These are phyloP conservation scores for Fibroporia radiculosa DNA, from an alignment of 768 basidiomycete species.

Conservation along the genomic window DNA sequence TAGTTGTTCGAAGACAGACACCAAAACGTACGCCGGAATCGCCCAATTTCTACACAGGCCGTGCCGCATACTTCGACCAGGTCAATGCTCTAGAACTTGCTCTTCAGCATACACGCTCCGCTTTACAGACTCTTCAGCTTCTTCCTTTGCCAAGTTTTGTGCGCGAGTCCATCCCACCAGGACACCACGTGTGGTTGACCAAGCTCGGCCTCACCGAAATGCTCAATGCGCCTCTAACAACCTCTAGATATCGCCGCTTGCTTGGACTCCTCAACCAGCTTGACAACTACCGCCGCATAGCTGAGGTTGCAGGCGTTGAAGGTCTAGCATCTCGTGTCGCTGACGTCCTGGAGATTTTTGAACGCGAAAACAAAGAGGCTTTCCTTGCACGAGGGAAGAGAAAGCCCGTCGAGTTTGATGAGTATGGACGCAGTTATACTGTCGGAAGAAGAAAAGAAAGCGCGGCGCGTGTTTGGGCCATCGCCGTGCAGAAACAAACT, in stretches of 20 bases:
- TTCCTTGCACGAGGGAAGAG: conserved; percentile 40
- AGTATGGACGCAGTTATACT: conserved; percentile 78
- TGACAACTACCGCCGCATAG: conserved; percentile 53
- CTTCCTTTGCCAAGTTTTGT: conserved; percentile 74
- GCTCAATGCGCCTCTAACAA: conserved; percentile 55
- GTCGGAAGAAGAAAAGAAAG: conserved; percentile 86
- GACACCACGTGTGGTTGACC: conserved; percentile 63
- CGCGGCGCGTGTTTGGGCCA: conserved; percentile 89
- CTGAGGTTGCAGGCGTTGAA: conserved; percentile 47
- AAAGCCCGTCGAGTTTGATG: conserved; percentile 58
- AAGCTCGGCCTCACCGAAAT: conserved; percentile 49
- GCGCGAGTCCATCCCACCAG: conserved; percentile 45
- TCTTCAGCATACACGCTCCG: conserved; percentile 44
- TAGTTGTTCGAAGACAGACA: conserved; percentile 5
- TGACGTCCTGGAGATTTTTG: conserved; percentile 52
- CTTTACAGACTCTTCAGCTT: conserved; percentile 58
- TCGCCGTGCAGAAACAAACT: conserved; percentile 39
- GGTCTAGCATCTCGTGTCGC: conserved; percentile 45
- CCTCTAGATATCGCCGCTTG: conserved; percentile 63
- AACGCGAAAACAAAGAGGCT: conserved; percentile 50
- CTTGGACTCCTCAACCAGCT: conserved; percentile 57
- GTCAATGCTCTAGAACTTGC: conserved; percentile 60
- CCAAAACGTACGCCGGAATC: conserved; percentile 43
- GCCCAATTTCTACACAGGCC: conserved; percentile 80
- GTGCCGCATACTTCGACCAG: conserved; percentile 67